Conservation (phyloP, 2,329 filamentous ascomycete species). For the Cladophialophora immunda region DNA sequence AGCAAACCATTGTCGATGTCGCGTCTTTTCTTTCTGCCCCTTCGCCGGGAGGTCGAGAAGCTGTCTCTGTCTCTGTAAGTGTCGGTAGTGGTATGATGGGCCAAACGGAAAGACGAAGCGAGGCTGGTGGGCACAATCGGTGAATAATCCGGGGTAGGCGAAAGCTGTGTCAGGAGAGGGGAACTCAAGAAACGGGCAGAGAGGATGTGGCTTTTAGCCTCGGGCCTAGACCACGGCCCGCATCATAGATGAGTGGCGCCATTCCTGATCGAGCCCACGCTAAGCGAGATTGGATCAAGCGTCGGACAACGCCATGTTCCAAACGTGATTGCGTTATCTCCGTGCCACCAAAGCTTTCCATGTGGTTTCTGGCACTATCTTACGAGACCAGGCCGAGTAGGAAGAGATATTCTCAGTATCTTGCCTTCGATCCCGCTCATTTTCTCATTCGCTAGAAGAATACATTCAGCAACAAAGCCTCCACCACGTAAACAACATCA, state of each 20-base stretch:
- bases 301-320: not conserved
- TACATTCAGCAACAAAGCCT: not conserved
- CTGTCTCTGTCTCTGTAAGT: not conserved
- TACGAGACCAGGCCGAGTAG: too few species aligned
- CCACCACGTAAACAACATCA: not conserved
- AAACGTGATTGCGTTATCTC: not conserved
- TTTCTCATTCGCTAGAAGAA: not conserved
- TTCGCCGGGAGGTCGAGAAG: not conserved
- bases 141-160: conserved; percentile 19
- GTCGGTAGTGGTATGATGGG: conserved; percentile 8
- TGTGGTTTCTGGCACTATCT: too few species aligned
- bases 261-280: not conserved
- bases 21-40: not conserved
- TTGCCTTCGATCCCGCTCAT: not conserved
- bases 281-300: not conserved
- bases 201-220: conserved; percentile 29
- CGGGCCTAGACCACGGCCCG: conserved; percentile 1
- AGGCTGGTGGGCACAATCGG: conserved; percentile 13
- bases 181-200: not conserved
- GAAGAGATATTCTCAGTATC: not conserved
- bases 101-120: conserved; percentile 3
- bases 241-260: not conserved
- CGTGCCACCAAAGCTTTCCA: not conserved
- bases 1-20: conserved; percentile 4
- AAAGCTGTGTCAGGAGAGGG: conserved; percentile 17